phyloP scores from a whole-genome alignment of 331 rosid species.

The Pyracantha coccinea region DNA sequence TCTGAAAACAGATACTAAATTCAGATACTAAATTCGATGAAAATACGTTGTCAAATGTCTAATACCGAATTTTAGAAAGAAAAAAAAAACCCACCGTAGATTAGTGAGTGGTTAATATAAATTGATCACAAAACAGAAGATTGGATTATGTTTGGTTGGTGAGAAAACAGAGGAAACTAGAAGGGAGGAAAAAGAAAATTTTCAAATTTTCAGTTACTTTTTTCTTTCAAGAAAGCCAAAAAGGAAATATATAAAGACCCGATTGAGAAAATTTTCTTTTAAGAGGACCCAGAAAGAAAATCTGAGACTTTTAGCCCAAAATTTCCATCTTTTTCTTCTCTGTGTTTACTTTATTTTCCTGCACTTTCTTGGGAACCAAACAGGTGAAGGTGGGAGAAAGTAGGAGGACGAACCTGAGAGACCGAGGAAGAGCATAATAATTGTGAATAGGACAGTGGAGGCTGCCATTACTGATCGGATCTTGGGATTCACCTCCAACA shows the following conservation, averaged over 20 bases:
- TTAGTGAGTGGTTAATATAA: background rate
- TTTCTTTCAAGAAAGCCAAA: background rate
- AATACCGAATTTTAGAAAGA: too few species aligned
- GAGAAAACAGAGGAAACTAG: constrained; percentile 9
- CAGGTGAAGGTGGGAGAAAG: background rate
- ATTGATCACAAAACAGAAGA: background rate
- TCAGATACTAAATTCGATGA: background rate
- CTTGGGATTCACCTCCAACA: background rate
- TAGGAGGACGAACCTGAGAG: constrained; percentile 40
- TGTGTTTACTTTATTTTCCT: background rate
- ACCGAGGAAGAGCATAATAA: constrained; percentile 36
- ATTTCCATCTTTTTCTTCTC: background rate
- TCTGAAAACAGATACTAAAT: constrained; percentile 32
- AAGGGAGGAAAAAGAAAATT: background rate
- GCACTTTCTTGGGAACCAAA: constrained; percentile 18
- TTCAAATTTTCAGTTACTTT: background rate
- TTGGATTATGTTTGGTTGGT: background rate
- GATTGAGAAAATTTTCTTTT: background rate
- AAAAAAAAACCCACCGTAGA: background rate
- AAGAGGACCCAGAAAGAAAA: background rate
- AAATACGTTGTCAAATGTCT: too few species aligned
- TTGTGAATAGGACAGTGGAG: constrained; percentile 26
- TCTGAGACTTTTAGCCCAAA: background rate
- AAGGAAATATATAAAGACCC: background rate
- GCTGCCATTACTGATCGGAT: constrained; percentile 33